Percentiles rank a stretch among this genome's conserved stretches.
Conservation (phyloP, 352 stramenopile species). For the Phytophthora sp. region DNA sequence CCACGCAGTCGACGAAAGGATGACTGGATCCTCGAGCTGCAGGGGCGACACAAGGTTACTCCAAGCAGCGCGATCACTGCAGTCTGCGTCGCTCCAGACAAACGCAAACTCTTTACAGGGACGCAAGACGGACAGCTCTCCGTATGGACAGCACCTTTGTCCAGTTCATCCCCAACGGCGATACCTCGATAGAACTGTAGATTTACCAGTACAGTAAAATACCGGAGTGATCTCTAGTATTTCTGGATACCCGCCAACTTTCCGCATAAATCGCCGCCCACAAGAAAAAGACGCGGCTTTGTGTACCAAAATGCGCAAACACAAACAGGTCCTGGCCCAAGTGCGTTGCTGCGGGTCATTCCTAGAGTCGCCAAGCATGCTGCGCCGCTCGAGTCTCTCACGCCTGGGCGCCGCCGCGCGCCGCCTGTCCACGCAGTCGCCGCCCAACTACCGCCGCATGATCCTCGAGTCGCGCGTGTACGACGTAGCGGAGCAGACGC, state of each 20-base stretch:
- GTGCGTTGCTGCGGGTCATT: constrained; percentile 9
- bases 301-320: constrained; percentile 30
- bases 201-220: neutral
- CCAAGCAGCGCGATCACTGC: constrained; percentile 55
- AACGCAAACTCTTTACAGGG: constrained; percentile 68
- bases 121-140: constrained; percentile 59
- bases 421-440: constrained; percentile 15
- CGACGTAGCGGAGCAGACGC: constrained; percentile 85
- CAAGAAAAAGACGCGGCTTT: constrained; percentile 26
- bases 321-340: no score
- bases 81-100: constrained; percentile 54
- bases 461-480: constrained; percentile 89
- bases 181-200: neutral
- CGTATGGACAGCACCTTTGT: constrained; percentile 43
- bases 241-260: constrained; percentile 6
- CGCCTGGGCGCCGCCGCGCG: constrained; percentile 16
- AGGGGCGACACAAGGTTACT: constrained; percentile 49
- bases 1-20: constrained; percentile 30
- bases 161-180: constrained; percentile 9
- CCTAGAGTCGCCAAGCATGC: constrained; percentile 11
- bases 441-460: constrained; percentile 82
- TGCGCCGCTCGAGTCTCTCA: constrained; percentile 16
- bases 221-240: neutral
- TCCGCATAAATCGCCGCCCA: neutral
- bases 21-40: constrained; percentile 58